Base-by-base conservation (phyloP, 306 rosid species). In the Macrotyloma uniflorum region DNA sequence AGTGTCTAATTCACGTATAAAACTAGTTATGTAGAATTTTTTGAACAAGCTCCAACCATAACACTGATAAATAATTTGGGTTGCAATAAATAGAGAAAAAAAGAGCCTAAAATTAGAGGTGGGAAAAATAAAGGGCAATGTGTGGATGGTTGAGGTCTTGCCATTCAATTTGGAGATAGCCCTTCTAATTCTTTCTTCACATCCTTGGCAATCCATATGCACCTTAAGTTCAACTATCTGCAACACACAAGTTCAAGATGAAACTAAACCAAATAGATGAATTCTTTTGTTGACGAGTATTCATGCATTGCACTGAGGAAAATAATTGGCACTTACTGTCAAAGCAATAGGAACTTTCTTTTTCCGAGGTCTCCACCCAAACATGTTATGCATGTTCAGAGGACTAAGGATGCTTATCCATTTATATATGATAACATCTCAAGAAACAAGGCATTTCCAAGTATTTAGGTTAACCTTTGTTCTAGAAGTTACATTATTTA, bases 121-220 rank as follows among this genome's bases (percentile, higher is more conserved):
- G n/a, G n/a, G n/a, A n/a, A n/a, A n/a, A 18, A 19, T 4, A 1
- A 24, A 57, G 35, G 18, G 18, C 9, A 55, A n/a, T 22, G 59
- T 10, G 57, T 2, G 40, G 28, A 58, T 6, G 15, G 47, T 73
- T 38, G 53, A 45, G 71, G 0, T 61, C 79, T 83, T 88, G 67
- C 97, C 98, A 35, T 93, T 67, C 13, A 91, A 69, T 74, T 88
- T 93, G 2, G 93, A 93, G 84, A 93, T 75, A 10, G 90, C 93
- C 81, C 89, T 84, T 72, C 88, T 75, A 22, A 93, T 82, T 51
- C 93, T 86, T 72, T 84, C 85, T 82, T 93, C 93, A 26, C 97
- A 88, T 40, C 97, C 98, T 85, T 93, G 81, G 24, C 98, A 93
- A 57, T 93, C 98, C 98, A 93, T 91, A 49, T 93, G 94, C 82